Evolutionary conservation across 2,329 filamentous ascomycete species (phyloP).

Genomic region (Calonectria crousiana): DNA sequence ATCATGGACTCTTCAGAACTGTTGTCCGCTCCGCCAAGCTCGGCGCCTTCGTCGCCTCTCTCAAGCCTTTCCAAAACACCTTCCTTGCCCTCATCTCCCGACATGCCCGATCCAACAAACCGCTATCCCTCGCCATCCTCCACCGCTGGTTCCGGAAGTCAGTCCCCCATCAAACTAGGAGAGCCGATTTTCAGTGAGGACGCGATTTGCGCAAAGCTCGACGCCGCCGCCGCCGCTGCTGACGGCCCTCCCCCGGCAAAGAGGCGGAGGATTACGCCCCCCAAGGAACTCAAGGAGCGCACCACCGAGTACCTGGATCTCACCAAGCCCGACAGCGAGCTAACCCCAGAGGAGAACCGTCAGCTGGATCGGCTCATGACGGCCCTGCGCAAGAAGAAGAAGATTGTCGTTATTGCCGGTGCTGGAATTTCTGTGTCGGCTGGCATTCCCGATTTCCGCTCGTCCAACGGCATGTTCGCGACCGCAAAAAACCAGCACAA

Average conservation of each 20-base stretch:
- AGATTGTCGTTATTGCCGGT: slow-evolving; percentile 96
- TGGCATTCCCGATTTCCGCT: slow-evolving; percentile 97
- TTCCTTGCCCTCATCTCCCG: slow-evolving; percentile 61
- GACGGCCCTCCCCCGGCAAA: slow-evolving; percentile 80
- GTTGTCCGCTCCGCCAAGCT: slow-evolving; percentile 48
- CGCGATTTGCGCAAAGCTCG: slow-evolving; percentile 44
- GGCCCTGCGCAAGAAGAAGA: slow-evolving; percentile 87
- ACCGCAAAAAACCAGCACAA: slow-evolving; percentile 89
- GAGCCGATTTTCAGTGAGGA: slow-evolving; percentile 52
- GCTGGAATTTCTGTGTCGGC: slow-evolving; percentile 97
- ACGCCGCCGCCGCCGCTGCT: slow-evolving; percentile 14
- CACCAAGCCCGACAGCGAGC: slow-evolving; percentile 61
- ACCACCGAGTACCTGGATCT: slow-evolving; percentile 88
- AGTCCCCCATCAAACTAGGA: slow-evolving; percentile 63
- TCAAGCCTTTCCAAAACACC: slow-evolving; percentile 67
- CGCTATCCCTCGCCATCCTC: slow-evolving; percentile 67
- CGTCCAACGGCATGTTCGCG: slow-evolving; percentile 88
- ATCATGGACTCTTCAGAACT: slow-evolving; percentile 46
- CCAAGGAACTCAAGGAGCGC: slow-evolving; percentile 71
- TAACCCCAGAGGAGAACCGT: slow-evolving; percentile 55
- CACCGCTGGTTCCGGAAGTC: slow-evolving; percentile 61
- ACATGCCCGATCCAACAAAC: slow-evolving; percentile 53
- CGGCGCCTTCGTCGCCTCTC: slow-evolving; percentile 65
- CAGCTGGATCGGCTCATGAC: slow-evolving; percentile 80
- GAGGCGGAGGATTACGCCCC: slow-evolving; percentile 75